A percentile compares a stretch with the other conserved stretches of the same genome.
These are phyloP conservation scores for Podosphaera fusca DNA, from an alignment of 2,329 filamentous ascomycete species.

Conservation along the genomic window DNA sequence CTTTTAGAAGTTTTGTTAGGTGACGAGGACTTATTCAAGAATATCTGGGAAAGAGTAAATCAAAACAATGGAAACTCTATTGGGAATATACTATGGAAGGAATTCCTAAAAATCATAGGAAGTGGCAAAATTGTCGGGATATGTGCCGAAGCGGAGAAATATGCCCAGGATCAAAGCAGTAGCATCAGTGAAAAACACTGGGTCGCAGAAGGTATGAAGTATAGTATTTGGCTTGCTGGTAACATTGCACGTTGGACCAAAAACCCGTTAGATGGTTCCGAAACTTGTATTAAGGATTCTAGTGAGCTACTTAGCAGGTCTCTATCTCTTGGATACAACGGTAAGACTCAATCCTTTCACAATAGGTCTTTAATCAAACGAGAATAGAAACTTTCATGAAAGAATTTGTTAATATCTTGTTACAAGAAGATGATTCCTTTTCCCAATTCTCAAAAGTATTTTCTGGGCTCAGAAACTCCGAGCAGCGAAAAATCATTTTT, in stretches of 20 bases:
- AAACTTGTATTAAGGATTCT: constrained; percentile 10
- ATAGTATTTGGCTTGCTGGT: constrained; percentile 13
- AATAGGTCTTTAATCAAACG: constrained; percentile 3
- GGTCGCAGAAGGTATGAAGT: constrained; percentile 13
- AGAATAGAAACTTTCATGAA: constrained; percentile 11
- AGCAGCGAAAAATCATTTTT: constrained; percentile 14
- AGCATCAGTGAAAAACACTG: constrained; percentile 11
- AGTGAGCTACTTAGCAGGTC: constrained; percentile 13
- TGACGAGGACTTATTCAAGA: constrained; percentile 19
- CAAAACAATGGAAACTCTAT: constrained; percentile 14
- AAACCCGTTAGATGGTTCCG: constrained; percentile 5
- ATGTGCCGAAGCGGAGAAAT: constrained; percentile 28
- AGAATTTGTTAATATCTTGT: constrained; percentile 9
- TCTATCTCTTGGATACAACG: constrained; percentile 14
- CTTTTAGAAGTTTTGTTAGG: constrained; percentile 22
- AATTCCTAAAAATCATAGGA: constrained; percentile 32
- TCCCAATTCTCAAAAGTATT: constrained; percentile 10
- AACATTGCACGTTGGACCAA: constrained; percentile 13
- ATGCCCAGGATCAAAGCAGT: constrained; percentile 15
- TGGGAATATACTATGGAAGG: constrained; percentile 36
- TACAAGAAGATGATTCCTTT: constrained; percentile 7
- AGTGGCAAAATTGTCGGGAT: constrained; percentile 35
- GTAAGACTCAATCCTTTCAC: constrained; percentile 5
- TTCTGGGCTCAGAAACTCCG: constrained; percentile 9
- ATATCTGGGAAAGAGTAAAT: constrained; percentile 23